Evolutionary conservation across 495 filamentous ascomycete genomes (phyloP), one percentile per base, ranked within the genome.

Genomic region (Penicillium daleae): DNA sequence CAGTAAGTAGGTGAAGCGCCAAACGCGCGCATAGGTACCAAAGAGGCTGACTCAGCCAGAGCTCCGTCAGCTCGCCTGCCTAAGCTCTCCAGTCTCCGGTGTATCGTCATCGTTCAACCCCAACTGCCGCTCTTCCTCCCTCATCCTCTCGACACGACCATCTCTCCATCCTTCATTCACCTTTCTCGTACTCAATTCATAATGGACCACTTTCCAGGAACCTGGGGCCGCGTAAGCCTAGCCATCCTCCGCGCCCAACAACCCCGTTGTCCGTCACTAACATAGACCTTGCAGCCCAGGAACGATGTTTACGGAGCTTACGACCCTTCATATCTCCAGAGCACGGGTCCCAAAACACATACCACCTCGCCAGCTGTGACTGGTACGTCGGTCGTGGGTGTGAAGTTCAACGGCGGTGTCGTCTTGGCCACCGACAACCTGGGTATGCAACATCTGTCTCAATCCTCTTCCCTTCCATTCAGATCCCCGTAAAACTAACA

Each of bases 341-440:
- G 78, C 24, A 81, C 82, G 21, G 85, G 82, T 29, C 90, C 92
- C 26, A 96, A 89, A 73, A 82, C 89, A 66, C 92, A 95, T 74
- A 98, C 95, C 42, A 92, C 95, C 72, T 87, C 86, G 2, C 95
- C 95, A 65, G 85, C 96, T 60, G 95, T 98, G 52, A 99, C 95
- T 48, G 95, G 95, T 74, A 97, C 95, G 22, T 97, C 94, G 26
- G 96, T 99, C 21, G 76, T 99, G 51, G 95, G 87, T 50, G 83
- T 97, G 56, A 97, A 97, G 81, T 99, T 91, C 81, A 94, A 92
- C 69, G 92, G 93, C 68, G 95, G 95, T 74, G 92, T 98, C 56
- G 93, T 93, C 64, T 93, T 99, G 73, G 95, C 93, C 56, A 92
- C 96, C 63, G 95, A 99, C 78, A 98, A 98, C 79, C 81, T 99